Conservation (phyloP, 306 rosid genomes). For the Vigna mungo region DNA sequence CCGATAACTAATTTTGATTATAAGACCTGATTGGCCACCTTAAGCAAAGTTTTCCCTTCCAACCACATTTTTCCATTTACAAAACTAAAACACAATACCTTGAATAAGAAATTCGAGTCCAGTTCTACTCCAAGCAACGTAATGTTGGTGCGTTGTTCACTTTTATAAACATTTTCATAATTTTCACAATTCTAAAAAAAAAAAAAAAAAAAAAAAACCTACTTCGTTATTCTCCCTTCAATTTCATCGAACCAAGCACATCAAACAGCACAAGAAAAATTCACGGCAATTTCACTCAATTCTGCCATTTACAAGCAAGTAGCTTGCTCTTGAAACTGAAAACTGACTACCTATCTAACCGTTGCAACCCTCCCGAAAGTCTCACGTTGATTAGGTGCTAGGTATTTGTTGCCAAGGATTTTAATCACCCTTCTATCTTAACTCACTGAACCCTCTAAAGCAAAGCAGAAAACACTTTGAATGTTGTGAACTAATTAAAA, state of each 20-base stretch:
- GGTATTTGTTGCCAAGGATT: neutral
- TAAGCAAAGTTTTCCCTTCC: neutral
- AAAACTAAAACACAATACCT: neutral
- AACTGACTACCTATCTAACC: neutral
- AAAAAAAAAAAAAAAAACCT: neutral
- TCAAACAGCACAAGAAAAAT: neutral
- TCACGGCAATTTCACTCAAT: neutral
- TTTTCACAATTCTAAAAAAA: neutral
- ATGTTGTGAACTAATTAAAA: neutral
- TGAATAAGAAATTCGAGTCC: neutral
- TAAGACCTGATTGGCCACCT: neutral
- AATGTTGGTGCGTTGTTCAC: neutral
- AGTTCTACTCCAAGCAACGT: neutral
- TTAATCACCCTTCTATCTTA: neutral
- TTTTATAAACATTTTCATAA: neutral
- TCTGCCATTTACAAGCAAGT: neutral
- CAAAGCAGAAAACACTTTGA: neutral
- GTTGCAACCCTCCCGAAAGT: neutral
- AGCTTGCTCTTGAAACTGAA: neutral
- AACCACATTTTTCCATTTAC: neutral
- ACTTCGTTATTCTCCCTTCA: neutral
- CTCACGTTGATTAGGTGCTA: neutral
- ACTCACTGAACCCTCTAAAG: neutral
- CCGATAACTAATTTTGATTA: neutral
- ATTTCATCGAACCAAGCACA: slow-evolving; percentile 20